phyloP scores from a whole-genome alignment of 2,329 filamentous ascomycete species.

The Microdochium nivale region DNA sequence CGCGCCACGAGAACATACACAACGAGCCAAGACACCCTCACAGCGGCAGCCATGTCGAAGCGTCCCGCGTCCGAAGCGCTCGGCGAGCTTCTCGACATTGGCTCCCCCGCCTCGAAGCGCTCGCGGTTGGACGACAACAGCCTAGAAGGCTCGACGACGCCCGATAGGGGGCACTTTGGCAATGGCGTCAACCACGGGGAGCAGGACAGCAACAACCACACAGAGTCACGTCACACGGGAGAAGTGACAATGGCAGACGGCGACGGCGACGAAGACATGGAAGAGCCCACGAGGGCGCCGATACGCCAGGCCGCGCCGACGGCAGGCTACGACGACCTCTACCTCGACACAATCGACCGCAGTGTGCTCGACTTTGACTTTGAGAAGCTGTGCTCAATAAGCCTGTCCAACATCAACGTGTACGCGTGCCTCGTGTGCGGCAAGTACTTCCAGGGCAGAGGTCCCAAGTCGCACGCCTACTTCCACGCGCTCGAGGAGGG shows the following conservation, averaged over 20 bases:
- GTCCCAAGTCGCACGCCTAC: slow-evolving; percentile 91
- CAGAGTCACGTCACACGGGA: slow-evolving; percentile 12
- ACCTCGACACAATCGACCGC: slow-evolving; percentile 94
- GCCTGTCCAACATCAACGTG: slow-evolving; percentile 95
- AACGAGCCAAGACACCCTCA: background rate
- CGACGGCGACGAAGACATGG: slow-evolving; percentile 28
- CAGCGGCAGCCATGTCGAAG: slow-evolving; percentile 33
- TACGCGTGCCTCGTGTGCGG: slow-evolving; percentile 96
- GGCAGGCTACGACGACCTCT: slow-evolving; percentile 88
- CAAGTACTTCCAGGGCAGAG: slow-evolving; percentile 94
- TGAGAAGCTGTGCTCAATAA: slow-evolving; percentile 94
- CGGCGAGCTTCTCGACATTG: slow-evolving; percentile 44
- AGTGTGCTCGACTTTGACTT: slow-evolving; percentile 95
- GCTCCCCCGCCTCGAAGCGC: slow-evolving; percentile 51
- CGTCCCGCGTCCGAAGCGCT: slow-evolving; percentile 52
- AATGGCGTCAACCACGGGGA: slow-evolving; percentile 12
- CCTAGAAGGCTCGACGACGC: slow-evolving; percentile 16
- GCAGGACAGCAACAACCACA: slow-evolving; percentile 15
- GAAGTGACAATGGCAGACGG: slow-evolving; percentile 25
- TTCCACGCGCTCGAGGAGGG: slow-evolving; percentile 92
- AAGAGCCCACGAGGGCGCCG: slow-evolving; percentile 30
- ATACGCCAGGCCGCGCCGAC: slow-evolving; percentile 69
- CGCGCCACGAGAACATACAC: background rate
- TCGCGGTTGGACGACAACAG: slow-evolving; percentile 37
- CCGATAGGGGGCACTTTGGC: slow-evolving; percentile 4